These are phyloP conservation scores for Beta macrorhiza DNA, from an alignment of 179 eudicot species.

Conservation along the genomic window DNA sequence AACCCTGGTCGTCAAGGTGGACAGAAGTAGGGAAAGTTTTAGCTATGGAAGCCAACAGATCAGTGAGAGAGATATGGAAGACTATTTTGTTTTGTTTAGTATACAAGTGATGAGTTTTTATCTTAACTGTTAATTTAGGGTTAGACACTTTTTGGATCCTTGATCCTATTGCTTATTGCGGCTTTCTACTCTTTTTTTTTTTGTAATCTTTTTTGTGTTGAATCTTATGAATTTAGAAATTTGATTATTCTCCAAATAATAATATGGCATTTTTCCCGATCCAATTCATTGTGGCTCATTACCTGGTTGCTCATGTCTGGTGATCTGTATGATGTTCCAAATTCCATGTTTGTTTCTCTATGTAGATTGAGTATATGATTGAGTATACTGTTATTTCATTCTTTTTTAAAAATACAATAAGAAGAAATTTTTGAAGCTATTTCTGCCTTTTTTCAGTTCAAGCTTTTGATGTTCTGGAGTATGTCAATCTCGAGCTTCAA, in stretches of 20 bases:
- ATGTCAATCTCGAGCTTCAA: background rate
- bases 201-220: background rate
- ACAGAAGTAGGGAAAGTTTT: constrained; percentile 20
- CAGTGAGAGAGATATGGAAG: constrained; percentile 10
- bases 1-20: constrained; percentile 29
- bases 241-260: constrained; percentile 23
- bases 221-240: constrained; percentile 14
- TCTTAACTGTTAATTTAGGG: constrained; percentile 18
- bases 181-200: constrained; percentile 4
- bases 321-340: background rate
- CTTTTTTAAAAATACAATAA: too few species aligned
- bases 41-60: background rate
- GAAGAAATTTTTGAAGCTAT: too few species aligned
- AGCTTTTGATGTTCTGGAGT: background rate
- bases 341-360: background rate
- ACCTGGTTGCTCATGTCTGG: too few species aligned
- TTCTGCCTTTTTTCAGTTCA: background rate
- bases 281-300: too few species aligned
- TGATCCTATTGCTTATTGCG: constrained; percentile 20
- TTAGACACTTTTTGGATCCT: constrained; percentile 17
- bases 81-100: constrained; percentile 21
- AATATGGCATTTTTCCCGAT: background rate
- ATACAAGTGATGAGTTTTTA: constrained; percentile 24
- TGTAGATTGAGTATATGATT: background rate
- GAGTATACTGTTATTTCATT: background rate